These are phyloP conservation scores for Termitomyces sp. DNA, from an alignment of 768 basidiomycete species.

Conservation along the genomic window DNA sequence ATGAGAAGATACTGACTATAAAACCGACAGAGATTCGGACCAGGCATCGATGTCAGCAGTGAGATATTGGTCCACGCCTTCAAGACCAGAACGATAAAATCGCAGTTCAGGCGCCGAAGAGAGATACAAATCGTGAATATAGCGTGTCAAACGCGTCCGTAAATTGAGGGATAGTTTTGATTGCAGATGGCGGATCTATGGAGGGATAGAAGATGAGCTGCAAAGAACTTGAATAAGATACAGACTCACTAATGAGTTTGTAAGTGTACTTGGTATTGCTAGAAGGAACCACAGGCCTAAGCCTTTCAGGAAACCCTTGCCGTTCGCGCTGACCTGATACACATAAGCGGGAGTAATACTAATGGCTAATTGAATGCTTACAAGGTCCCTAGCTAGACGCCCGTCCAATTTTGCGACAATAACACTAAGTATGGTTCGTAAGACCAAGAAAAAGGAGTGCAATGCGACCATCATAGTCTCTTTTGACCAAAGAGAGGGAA, in stretches of 20 bases:
- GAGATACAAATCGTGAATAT: constrained; percentile 89
- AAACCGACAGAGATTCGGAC: constrained; percentile 75
- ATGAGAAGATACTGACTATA: constrained; percentile 65
- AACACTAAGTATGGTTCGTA: constrained; percentile 83
- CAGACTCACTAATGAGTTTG: constrained; percentile 78
- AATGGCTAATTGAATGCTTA: constrained; percentile 20
- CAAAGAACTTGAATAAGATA: neutral
- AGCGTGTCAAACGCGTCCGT: constrained; percentile 82
- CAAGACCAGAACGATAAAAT: constrained; percentile 60
- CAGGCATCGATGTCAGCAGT: constrained; percentile 91
- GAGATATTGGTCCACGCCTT: constrained; percentile 87
- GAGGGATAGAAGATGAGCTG: neutral
- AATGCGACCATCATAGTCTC: constrained; percentile 69
- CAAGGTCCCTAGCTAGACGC: constrained; percentile 81
- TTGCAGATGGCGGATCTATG: constrained; percentile 83
- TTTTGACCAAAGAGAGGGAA: constrained; percentile 56
- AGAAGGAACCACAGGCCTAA: constrained; percentile 85
- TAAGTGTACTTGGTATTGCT: constrained; percentile 90
- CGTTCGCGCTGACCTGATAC: constrained; percentile 70
- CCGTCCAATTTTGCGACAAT: constrained; percentile 88
- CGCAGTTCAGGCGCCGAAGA: constrained; percentile 65
- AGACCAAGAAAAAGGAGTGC: constrained; percentile 82
- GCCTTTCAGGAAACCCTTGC: constrained; percentile 74
- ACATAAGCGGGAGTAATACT: neutral
- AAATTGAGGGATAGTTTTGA: constrained; percentile 77